A percentile compares a stretch with the other conserved stretches of the same genome.
phyloP scores from a whole-genome alignment of 2,329 filamentous ascomycete species.

The Hymenoscyphus occultus region DNA sequence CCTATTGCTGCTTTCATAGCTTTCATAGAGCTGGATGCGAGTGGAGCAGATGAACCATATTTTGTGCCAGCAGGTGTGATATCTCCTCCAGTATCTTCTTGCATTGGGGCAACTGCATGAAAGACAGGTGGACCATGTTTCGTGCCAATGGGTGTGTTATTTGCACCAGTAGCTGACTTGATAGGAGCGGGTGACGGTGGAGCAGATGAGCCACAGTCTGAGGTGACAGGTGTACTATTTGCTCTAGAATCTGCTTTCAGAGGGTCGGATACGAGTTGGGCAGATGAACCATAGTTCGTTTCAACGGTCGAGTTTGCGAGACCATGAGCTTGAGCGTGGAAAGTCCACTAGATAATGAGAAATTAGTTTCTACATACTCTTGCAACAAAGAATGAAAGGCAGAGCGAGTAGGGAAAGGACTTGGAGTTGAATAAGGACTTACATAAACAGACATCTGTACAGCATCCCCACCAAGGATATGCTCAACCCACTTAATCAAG shows the following conservation, averaged over 20 bases:
- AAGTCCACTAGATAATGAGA: neutral
- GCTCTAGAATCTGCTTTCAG: too few species aligned
- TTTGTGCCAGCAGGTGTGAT: neutral
- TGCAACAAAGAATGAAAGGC: neutral
- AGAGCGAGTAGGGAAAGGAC: too few species aligned
- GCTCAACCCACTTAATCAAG: conserved; percentile 2
- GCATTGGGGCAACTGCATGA: too few species aligned
- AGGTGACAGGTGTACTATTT: too few species aligned
- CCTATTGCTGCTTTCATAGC: too few species aligned
- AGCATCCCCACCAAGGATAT: conserved; percentile 5
- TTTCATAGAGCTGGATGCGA: too few species aligned
- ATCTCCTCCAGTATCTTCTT: too few species aligned
- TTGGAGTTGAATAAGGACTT: neutral
- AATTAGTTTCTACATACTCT: neutral
- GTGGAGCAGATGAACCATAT: neutral
- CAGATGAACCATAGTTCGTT: neutral
- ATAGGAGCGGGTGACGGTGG: neutral
- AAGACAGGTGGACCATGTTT: too few species aligned
- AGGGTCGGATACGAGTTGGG: too few species aligned
- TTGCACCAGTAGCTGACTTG: neutral
- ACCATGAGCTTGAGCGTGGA: neutral
- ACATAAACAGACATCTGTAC: conserved; percentile 9
- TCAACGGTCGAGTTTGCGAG: neutral
- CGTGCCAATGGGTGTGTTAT: neutral
- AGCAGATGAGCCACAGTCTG: too few species aligned